Percentiles rank a stretch among this genome's conserved stretches.
phyloP scores from a whole-genome alignment of 306 rosid genomes.

The Fragaria vesca region DNA sequence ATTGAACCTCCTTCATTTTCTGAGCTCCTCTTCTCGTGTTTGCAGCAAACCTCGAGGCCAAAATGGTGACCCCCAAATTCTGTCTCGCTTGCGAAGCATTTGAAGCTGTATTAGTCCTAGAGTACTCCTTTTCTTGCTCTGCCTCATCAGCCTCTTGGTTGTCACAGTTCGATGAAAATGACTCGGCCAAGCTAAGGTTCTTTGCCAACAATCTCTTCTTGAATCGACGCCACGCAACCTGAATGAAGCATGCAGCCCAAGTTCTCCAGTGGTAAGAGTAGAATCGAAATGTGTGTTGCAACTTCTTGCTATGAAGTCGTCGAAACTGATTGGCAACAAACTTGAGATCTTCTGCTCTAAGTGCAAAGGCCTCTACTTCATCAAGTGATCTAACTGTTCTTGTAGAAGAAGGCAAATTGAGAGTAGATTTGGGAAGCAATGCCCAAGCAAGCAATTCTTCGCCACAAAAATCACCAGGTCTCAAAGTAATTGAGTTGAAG shows the following conservation, averaged over 20 bases:
- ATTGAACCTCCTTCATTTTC: constrained; percentile 52
- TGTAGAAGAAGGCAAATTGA: constrained; percentile 87
- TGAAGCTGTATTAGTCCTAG: constrained; percentile 17
- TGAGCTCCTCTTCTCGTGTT: constrained; percentile 75
- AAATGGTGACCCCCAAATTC: constrained; percentile 58
- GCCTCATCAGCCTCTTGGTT: constrained; percentile 31
- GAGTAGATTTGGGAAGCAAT: constrained; percentile 76
- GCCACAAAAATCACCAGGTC: constrained; percentile 93
- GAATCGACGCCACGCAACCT: constrained; percentile 77
- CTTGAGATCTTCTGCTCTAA: constrained; percentile 87
- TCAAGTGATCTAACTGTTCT: constrained; percentile 74
- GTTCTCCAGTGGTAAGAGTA: constrained; percentile 97
- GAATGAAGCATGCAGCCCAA: constrained; percentile 93
- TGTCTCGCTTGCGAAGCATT: constrained; percentile 55
- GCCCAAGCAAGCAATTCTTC: constrained; percentile 98
- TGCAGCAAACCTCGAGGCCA: constrained; percentile 84
- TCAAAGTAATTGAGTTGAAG: constrained; percentile 72
- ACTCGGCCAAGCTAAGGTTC: constrained; percentile 58
- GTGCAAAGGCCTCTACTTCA: constrained; percentile 92
- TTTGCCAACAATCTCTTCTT: constrained; percentile 55
- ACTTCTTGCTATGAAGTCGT: constrained; percentile 85
- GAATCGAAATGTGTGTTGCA: constrained; percentile 88
- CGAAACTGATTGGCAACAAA: constrained; percentile 90
- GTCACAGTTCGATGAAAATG: constrained; percentile 30
- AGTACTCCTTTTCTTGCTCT: constrained; percentile 20